Evolutionary conservation across 75 land plant species (phyloP).

Genomic region (Ceratopteris richardii): DNA sequence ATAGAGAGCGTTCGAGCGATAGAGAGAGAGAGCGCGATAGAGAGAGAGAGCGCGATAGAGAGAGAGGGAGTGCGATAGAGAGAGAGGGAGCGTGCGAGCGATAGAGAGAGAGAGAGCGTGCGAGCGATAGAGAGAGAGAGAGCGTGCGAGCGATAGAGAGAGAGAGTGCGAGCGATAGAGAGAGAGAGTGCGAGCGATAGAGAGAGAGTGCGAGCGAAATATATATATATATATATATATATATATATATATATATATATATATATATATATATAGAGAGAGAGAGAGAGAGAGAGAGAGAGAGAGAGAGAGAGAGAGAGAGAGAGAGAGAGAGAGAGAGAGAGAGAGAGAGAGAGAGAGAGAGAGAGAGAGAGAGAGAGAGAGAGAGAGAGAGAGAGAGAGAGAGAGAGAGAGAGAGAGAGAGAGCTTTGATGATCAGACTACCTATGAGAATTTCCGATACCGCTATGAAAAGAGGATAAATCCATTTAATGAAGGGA

Average conservation of each 20-base stretch:
- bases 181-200: no score
- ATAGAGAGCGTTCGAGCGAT: no score
- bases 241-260: slow-evolving; percentile 5
- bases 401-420: slow-evolving; percentile 6
- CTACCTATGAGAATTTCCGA: slow-evolving; percentile 83
- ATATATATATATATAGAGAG: background rate
- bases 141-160: no score
- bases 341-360: slow-evolving; percentile 8
- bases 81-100: no score
- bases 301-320: slow-evolving; percentile 8
- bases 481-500: slow-evolving; percentile 54
- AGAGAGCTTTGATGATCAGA: slow-evolving; percentile 29
- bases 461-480: slow-evolving; percentile 53
- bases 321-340: slow-evolving; percentile 6
- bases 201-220: no score
- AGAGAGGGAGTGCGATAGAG: no score
- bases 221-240: background rate
- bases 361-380: slow-evolving; percentile 1
- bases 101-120: no score
- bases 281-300: slow-evolving; percentile 7
- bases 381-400: slow-evolving; percentile 8
- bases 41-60: no score
- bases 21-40: no score
- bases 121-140: no score
- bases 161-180: no score